phyloP scores from a whole-genome alignment of 345 rosid species.

The Salix suchowensis region DNA sequence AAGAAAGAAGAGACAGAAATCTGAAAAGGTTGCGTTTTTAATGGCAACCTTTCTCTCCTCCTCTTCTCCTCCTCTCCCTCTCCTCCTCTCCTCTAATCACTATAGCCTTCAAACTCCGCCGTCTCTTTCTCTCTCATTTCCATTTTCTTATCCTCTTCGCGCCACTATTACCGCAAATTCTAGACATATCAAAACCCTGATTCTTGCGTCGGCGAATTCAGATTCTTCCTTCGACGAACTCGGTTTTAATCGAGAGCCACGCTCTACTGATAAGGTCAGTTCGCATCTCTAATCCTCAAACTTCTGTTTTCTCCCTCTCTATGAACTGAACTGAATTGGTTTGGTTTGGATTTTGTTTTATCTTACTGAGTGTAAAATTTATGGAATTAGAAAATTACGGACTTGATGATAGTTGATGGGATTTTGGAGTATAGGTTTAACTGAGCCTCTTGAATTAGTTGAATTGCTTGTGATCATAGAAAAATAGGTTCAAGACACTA shows the following conservation, averaged over 20 bases:
- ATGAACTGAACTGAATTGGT: not conserved
- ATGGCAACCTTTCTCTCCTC: slow-evolving; percentile 16
- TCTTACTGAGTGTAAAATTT: not conserved
- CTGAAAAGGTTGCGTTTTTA: not conserved
- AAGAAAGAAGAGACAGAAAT: not conserved
- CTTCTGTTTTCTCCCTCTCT: not conserved
- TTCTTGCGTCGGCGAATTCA: slow-evolving; percentile 32
- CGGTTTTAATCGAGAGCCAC: slow-evolving; percentile 27
- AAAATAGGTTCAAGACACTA: not conserved
- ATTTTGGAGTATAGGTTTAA: not conserved
- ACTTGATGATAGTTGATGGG: not conserved
- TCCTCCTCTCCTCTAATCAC: not conserved
- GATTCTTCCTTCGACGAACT: slow-evolving; percentile 48
- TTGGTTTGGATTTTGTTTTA: not conserved
- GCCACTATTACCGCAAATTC: slow-evolving; percentile 6
- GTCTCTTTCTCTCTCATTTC: not conserved
- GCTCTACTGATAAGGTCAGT: slow-evolving; percentile 43
- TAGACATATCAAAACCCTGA: slow-evolving; percentile 26
- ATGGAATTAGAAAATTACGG: not conserved
- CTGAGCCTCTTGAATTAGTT: not conserved
- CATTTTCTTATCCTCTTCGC: not conserved
- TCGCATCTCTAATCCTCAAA: not conserved
- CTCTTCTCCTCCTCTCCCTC: not conserved
- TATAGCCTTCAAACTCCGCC: not conserved
- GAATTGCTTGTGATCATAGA: not conserved